Evolutionary conservation across 1,284 basidiomycete species (phyloP), one percentile per base, ranked within the genome.

Genomic region (Cystobasidium slooffiae): DNA sequence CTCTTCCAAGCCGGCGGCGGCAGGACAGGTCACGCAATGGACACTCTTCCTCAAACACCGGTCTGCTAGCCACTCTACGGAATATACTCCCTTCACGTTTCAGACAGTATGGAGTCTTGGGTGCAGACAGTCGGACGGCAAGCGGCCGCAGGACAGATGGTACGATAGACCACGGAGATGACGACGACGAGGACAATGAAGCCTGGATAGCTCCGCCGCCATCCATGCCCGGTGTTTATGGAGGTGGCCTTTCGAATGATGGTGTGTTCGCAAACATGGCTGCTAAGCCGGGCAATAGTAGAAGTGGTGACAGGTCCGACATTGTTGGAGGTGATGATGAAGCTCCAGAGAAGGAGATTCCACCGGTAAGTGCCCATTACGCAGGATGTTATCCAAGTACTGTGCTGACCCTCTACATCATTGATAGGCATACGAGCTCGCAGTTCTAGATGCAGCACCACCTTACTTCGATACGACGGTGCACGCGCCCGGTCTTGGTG

Each of bases 381-480:
- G n/a, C n/a, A n/a, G 64, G 24, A 20, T 20, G 7, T 16, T 47
- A 14, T 49, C 51, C 1, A 7, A n/a, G 56, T 14, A 37, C 9
- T 14, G 22, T n/a, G 75, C 68, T 69, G 63, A 68, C 72, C 73
- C 41, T 18, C 20, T 58, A 39, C 22, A 47, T 53, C 49, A 41
- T 52, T n/a, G 1, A 6, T 80, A 95, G 88, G 90, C 94, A 0
- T 99, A 99, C 81, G 87, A 89, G 52, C 87, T 89, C 24, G 96
- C 96, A 0, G 90, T 95, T 75, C 88, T 90, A 9, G 96, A 99
- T 81, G 88, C 93, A 0, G 94, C 93, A 0, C 97, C 96, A 0
- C 88, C 94, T 0, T 99, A 99, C 83, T 98, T 94, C 92, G 96
- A 99, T 82, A 97, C 93, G 1, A 95, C 94, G 0, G 89, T 97